Evolutionary conservation across 2,329 filamentous ascomycete species (phyloP).

Genomic region (Dactylellina parvicollis): DNA sequence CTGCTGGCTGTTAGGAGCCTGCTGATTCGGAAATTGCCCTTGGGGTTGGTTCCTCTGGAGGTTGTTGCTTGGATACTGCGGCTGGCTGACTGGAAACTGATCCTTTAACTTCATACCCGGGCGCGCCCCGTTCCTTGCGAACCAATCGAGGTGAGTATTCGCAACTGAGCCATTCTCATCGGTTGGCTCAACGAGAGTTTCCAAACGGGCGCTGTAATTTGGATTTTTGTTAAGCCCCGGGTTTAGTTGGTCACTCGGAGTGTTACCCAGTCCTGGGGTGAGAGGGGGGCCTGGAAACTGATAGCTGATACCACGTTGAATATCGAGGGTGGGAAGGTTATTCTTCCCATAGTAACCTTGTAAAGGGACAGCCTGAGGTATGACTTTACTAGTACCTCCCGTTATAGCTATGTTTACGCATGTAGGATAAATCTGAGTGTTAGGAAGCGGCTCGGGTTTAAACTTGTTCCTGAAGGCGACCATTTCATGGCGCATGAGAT

Average conservation of each 20-base stretch:
- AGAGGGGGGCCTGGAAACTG: conserved; percentile 18
- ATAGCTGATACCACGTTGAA: conserved; percentile 11
- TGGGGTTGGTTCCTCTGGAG: neutral
- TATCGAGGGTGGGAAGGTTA: conserved; percentile 6
- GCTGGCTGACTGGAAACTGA: neutral
- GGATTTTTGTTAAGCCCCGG: conserved; percentile 21
- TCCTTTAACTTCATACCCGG: neutral
- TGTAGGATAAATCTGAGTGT: conserved; percentile 13
- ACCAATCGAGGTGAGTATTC: conserved; percentile 10
- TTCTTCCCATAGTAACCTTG: conserved; percentile 4
- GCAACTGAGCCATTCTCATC: neutral
- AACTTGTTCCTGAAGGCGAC: conserved; percentile 7
- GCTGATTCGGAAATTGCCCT: neutral
- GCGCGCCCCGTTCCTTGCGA: neutral
- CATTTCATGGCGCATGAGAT: conserved; percentile 27
- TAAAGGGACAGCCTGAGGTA: conserved; percentile 18
- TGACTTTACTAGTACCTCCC: conserved; percentile 5
- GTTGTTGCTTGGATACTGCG: neutral
- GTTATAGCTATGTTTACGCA: conserved; percentile 13
- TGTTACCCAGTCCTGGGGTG: conserved; percentile 18
- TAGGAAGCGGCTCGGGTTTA: neutral
- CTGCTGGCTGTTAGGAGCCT: neutral
- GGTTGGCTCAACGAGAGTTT: conserved; percentile 5
- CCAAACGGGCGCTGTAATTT: conserved; percentile 1
- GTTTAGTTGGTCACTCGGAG: conserved; percentile 14